Evolutionary conservation across 2,329 filamentous ascomycete species (phyloP), one percentile per base, ranked within the genome.

Genomic region (Fusarium goolgardi): DNA sequence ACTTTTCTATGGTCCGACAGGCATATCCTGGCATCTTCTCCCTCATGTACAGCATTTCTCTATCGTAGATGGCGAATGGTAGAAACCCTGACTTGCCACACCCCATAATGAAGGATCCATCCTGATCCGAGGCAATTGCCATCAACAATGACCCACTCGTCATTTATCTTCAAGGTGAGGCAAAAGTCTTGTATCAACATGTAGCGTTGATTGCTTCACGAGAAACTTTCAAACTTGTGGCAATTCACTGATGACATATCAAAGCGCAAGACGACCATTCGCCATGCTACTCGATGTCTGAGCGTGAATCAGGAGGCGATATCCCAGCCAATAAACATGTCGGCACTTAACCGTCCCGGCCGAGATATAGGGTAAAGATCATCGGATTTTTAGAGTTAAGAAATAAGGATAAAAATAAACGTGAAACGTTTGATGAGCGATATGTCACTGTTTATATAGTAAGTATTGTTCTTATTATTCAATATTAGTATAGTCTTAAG

Each of bases 401-500:
- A 50, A 50, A 50, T 43, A 21, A 18, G 4, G 35, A 41, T 59
- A 59, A 59, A 59, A 59, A 59, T 59, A 59, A 59, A 59, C 11
- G 29, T 51, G 55, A 59, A 59, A 59, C 57, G 23, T 13, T 37
- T n/a, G 13, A 31, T 35, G 27, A 20, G 29, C 34, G 20, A 16
- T 32, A 11, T 23, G n/a, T 18, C 13, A 20, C n/a, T 8, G 1
- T 18, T 50, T 50, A 18, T 10, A 39, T 39, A 15, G n/a, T 16
- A 41, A 18, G 4, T 23, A 21, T n/a, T 49, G 5, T 49, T 35
- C 20, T 49, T 21, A 23, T 6, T 50, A 12, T 16, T 8, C 21
- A 25, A 29, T 29, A 43, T 43, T 29, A 18, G n/a, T 10, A 18
- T 13, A 6, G 1, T 4, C 20, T 32, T n/a, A 41, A 56, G 43